Evolutionary conservation across 2,329 filamentous ascomycete species (phyloP), one percentile per base, ranked within the genome.

Genomic region (Pseudocercospora macadamiae): DNA sequence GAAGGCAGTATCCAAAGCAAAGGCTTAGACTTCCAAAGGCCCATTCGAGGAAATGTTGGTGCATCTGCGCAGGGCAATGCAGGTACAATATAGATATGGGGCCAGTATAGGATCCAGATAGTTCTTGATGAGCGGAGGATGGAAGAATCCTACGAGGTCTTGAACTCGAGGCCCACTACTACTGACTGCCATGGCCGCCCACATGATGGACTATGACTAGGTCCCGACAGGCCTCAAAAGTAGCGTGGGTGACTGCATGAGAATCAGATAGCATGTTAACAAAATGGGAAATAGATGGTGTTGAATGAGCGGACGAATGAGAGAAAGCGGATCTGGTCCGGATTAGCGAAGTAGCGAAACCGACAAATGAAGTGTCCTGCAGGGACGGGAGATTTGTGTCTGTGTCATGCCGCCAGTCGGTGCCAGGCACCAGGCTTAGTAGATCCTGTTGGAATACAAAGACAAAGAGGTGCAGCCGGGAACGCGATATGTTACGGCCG

Each of bases 41-140:
- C 25, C 42, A 28, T 47, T 47, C 42, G 12, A 30, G 36, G 48
- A 42, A 51, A 60, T 51, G 58, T 30, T 51, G 47, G 21, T 28
- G 49, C 39, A 49, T 55, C 45, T 44, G 37, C 34, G 54, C 57
- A 60, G 30, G 54, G 57, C 60, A 44, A 64, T 62, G 59, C 60
- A 60, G 55, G 61, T 60, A 60, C 57, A 60, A 45, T 52, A 59
- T 49, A 62, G 54, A 39, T 56, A 44, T 23, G 47, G 49, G 51
- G 48, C 19, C 48, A 19, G 14, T 34, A 25, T 28, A 57, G 54
- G 56, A 53, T 58, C 42, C 26, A 36, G 51, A 49, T 23, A 47
- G 28, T 55, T 59, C 36, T 47, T 21, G 51, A 45, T 32, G 16
- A 19, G 21, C 26, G 37, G 30, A n/a, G 32, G 19, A 34, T 25